Evolutionary conservation across 768 basidiomycete species (phyloP).

Genomic region (Chiua virens): DNA sequence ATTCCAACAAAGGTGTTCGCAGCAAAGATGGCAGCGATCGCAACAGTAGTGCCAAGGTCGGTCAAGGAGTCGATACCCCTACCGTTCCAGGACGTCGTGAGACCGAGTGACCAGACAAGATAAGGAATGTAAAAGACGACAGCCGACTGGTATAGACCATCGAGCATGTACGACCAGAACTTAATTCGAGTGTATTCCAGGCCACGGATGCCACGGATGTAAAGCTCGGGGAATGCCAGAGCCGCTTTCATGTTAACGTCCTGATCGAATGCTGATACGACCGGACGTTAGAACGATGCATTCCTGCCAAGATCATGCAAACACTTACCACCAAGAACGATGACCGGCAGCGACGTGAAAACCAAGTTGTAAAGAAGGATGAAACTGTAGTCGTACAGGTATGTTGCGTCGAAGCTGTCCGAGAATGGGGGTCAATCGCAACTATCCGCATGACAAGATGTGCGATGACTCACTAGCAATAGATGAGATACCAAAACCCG

Average conservation of each 20-base stretch:
- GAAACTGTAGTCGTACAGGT: constrained; percentile 94
- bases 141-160: constrained; percentile 90
- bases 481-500: constrained; percentile 93
- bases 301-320: neutral
- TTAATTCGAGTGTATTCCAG: constrained; percentile 88
- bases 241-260: constrained; percentile 90
- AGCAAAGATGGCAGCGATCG: constrained; percentile 81
- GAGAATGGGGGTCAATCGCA: constrained; percentile 4
- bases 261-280: constrained; percentile 76
- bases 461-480: constrained; percentile 61
- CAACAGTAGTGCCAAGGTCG: constrained; percentile 92
- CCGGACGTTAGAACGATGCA: constrained; percentile 5
- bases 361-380: constrained; percentile 87
- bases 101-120: constrained; percentile 64
- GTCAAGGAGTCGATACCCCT: constrained; percentile 74
- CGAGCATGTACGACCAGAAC: constrained; percentile 95
- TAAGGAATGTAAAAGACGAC: constrained; percentile 88
- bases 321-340: constrained; percentile 78
- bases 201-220: constrained; percentile 90
- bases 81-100: constrained; percentile 74
- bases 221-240: constrained; percentile 93
- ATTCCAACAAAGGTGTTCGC: constrained; percentile 91
- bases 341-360: constrained; percentile 94
- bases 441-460: neutral
- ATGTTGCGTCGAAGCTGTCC: constrained; percentile 87